Evolutionary conservation across 176 grass and related monocot genomes (phyloP).

Genomic region (Eragrostis curvula): DNA sequence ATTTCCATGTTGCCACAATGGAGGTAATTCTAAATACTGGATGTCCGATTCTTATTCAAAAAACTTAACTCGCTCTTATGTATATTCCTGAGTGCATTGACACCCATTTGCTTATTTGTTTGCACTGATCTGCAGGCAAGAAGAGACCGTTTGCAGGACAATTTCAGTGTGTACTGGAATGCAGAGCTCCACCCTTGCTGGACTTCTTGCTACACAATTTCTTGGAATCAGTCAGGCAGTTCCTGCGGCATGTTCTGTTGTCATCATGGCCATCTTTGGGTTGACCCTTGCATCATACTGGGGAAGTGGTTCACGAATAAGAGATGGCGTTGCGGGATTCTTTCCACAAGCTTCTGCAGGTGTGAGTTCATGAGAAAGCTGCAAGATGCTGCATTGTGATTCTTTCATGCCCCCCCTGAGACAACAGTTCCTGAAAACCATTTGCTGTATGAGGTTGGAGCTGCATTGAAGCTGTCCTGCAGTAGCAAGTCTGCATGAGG

Average conservation of each 20-base stretch:
- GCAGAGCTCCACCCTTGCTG: conserved; percentile 96
- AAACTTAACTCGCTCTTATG: background rate
- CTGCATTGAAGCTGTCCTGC: background rate
- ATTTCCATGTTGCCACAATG: conserved; percentile 75
- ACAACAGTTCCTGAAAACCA: background rate
- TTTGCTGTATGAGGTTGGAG: background rate
- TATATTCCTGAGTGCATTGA: background rate
- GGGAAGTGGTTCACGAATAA: conserved; percentile 71
- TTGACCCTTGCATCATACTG: conserved; percentile 84
- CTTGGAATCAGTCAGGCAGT: conserved; percentile 88
- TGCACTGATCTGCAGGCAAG: conserved; percentile 56
- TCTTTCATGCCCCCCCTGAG: background rate
- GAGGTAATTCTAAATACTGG: conserved; percentile 55
- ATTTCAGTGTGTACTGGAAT: conserved; percentile 94
- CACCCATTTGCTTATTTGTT: background rate
- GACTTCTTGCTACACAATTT: conserved; percentile 90
- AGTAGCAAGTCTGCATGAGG: background rate
- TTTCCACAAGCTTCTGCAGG: conserved; percentile 30
- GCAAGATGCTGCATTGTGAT: background rate
- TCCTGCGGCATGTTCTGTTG: conserved; percentile 89
- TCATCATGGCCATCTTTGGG: conserved; percentile 92
- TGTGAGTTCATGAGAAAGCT: conserved; percentile 27
- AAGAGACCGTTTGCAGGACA: conserved; percentile 71
- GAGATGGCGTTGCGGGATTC: conserved; percentile 38
- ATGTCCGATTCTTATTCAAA: background rate